Evolutionary conservation across 2,329 filamentous ascomycete species (phyloP).

Genomic region (Pseudogymnoascus sp.): DNA sequence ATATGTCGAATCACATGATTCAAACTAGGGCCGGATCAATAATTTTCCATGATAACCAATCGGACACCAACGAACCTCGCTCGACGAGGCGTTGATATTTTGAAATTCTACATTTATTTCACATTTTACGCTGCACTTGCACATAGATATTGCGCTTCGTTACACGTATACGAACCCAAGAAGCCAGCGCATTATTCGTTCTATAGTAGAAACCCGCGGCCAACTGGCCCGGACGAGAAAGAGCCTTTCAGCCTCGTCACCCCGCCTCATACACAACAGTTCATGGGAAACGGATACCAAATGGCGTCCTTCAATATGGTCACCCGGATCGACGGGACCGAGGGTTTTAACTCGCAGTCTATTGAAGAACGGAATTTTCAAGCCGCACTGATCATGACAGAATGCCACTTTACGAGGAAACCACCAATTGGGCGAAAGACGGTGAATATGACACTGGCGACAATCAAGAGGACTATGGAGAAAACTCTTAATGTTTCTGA

Average conservation of each 20-base stretch:
- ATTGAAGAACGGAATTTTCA: slow-evolving; percentile 60
- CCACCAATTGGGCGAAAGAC: slow-evolving; percentile 52
- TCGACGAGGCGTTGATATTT: neutral
- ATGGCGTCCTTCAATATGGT: slow-evolving; percentile 10
- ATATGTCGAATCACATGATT: neutral
- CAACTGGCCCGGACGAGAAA: neutral
- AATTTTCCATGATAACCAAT: slow-evolving; percentile 7
- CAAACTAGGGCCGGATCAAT: neutral
- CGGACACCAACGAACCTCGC: neutral
- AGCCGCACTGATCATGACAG: slow-evolving; percentile 53
- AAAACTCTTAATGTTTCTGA: slow-evolving; percentile 54
- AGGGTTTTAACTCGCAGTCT: slow-evolving; percentile 33
- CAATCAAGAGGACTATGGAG: slow-evolving; percentile 55
- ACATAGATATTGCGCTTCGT: neutral
- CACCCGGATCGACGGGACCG: slow-evolving; percentile 9
- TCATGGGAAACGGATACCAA: slow-evolving; percentile 8
- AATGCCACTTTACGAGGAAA: slow-evolving; percentile 52
- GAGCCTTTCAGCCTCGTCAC: neutral
- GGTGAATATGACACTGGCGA: slow-evolving; percentile 46
- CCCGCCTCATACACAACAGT: neutral
- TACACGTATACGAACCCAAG: neutral
- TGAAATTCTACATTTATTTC: slow-evolving; percentile 1
- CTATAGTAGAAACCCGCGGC: neutral
- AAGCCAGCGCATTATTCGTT: neutral
- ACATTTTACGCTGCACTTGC: neutral